Base-by-base conservation (phyloP, 345 rosid genomes). In the Schrenkiella parvula region DNA sequence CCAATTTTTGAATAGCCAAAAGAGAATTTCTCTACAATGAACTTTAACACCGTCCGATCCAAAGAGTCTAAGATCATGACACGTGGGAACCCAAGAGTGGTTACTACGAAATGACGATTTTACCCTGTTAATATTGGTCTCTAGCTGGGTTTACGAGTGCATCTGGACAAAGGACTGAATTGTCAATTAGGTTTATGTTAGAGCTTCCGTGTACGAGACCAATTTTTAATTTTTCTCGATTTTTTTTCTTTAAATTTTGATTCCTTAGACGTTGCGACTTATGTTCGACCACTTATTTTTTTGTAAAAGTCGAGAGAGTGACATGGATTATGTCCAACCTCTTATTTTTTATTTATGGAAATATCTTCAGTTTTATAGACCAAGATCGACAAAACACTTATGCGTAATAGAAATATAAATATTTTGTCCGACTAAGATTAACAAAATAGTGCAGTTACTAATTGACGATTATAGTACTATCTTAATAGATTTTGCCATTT, bases 141-240 rank as follows among this genome's bases (percentile, higher is more conserved):
- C 3, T 23, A 0, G 21, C 1, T 13, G 13, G 21, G 28, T 21
- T 58, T 8, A 60, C 5, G 21, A 15, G 19, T 47, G 51, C 22
- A 48, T 48, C 17, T 65, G 41, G 56, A 55, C 42, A 44, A 25
- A 57, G 68, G 72, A 15, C 15, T 38, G 1, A 39, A 15, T 58
- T 13, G 68, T 58, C 62, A 66, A 26, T 26, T 73, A 35, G 21
- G 25, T 17, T 37, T 47, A 39, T 56, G 77, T 22, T 28, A 64
- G 70, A 48, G 72, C 14, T 74, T 66, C 46, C 78, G 78, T 74
- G 62, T 67, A 66, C 78, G 73, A 66, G 73, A 66, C 72, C 55
- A 58, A 5, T 22, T n/a, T n/a, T n/a, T n/a, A n/a, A n/a, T n/a
- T 66, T 66, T 48, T 48, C 25, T 56, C 9, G n/a, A 25, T 34